Percentiles rank a stretch among this genome's conserved stretches.
Conservation (phyloP, 2,329 filamentous ascomycete species). For the Xylaria sp. region DNA sequence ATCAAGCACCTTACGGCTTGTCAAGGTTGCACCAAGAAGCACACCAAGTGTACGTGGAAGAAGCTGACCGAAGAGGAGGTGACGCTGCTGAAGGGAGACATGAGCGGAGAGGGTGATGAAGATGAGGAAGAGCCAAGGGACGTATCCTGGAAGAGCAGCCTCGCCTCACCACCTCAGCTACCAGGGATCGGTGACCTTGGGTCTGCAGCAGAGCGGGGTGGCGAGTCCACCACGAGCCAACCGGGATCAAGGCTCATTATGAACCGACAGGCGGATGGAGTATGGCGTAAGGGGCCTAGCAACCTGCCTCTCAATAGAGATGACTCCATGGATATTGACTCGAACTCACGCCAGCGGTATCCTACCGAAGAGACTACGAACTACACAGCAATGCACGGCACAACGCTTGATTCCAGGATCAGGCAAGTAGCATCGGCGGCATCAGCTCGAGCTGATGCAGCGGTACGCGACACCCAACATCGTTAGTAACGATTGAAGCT, state of each 20-base stretch:
- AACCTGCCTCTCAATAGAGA: constrained; percentile 37
- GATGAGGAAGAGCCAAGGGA: constrained; percentile 47
- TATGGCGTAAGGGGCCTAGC: constrained; percentile 49
- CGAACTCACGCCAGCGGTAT: constrained; percentile 42
- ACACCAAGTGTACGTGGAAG: constrained; percentile 89
- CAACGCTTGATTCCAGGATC: constrained; percentile 44
- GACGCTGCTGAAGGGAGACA: constrained; percentile 51
- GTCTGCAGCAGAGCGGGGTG: constrained; percentile 42
- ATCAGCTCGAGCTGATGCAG: constrained; percentile 35
- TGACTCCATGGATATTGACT: constrained; percentile 49
- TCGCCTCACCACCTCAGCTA: constrained; percentile 41
- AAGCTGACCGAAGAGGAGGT: constrained; percentile 79
- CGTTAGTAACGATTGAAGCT: constrained; percentile 14
- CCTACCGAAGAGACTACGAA: constrained; percentile 40
- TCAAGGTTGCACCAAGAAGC: constrained; percentile 88
- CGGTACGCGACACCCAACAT: constrained; percentile 34
- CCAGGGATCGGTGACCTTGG: constrained; percentile 40
- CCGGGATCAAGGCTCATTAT: constrained; percentile 45
- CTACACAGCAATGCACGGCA: constrained; percentile 24
- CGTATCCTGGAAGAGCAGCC: constrained; percentile 36
- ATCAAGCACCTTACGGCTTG: constrained; percentile 89
- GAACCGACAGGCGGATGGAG: constrained; percentile 46
- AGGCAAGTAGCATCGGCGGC: constrained; percentile 54
- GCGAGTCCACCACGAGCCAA: constrained; percentile 41
- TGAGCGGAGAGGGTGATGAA: constrained; percentile 46